These are phyloP conservation scores for Sporothrix dimorphospora DNA, from an alignment of 2,329 filamentous ascomycete genomes.

Conservation along the genomic window DNA sequence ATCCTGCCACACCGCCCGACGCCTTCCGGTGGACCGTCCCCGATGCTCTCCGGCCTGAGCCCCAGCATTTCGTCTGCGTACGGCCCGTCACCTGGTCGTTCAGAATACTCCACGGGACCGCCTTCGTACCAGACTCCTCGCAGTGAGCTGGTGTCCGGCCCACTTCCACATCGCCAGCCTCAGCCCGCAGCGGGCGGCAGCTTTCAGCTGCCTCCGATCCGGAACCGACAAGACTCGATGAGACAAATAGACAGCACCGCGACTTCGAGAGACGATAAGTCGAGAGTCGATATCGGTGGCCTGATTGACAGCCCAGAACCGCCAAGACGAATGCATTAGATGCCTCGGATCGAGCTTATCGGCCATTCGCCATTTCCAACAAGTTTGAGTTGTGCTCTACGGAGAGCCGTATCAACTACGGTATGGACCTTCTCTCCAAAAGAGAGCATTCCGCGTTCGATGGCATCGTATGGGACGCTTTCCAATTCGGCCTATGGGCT, in stretches of 20 bases:
- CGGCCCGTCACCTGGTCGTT: conserved; percentile 48
- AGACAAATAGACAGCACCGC: conserved; percentile 31
- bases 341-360: neutral
- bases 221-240: conserved; percentile 42
- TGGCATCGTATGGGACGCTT: too few species aligned
- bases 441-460: too few species aligned
- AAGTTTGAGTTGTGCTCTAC: too few species aligned
- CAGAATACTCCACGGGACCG: conserved; percentile 49
- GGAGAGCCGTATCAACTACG: too few species aligned
- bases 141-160: conserved; percentile 50
- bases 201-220: conserved; percentile 56
- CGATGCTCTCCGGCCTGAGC: conserved; percentile 46
- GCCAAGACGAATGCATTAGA: neutral
- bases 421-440: too few species aligned
- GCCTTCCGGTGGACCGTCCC: conserved; percentile 32
- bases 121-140: conserved; percentile 58
- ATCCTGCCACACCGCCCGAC: conserved; percentile 36
- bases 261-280: conserved; percentile 51
- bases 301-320: conserved; percentile 62
- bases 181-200: conserved; percentile 29
- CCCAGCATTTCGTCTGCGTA: conserved; percentile 51
- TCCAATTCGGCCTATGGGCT: too few species aligned
- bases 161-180: conserved; percentile 38
- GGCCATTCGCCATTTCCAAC: neutral
- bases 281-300: conserved; percentile 63